Conservation (phyloP, 306 rosid genomes). For the Cucumis hystrix region DNA sequence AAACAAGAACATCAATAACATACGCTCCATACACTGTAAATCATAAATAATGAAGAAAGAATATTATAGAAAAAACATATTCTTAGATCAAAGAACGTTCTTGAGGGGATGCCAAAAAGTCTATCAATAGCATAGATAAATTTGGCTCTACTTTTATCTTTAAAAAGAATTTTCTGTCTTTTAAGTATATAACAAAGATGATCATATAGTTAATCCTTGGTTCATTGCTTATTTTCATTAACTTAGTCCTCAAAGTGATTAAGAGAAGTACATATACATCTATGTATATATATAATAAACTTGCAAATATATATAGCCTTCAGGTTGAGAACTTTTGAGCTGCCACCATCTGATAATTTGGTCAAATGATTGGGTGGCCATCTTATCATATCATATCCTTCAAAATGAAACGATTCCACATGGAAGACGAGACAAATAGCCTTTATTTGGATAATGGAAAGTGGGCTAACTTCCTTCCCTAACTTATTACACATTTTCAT, state of each 20-base stretch:
- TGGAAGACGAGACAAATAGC: background rate
- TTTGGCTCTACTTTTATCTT: too few species aligned
- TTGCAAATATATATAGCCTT: background rate
- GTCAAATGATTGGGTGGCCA: background rate
- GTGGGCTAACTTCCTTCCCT: background rate
- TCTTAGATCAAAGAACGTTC: too few species aligned
- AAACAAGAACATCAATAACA: too few species aligned
- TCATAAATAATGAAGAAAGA: too few species aligned
- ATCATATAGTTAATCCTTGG: background rate
- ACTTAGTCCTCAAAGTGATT: background rate
- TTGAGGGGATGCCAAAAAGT: too few species aligned
- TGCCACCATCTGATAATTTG: background rate
- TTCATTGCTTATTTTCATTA: background rate
- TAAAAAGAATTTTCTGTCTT: too few species aligned
- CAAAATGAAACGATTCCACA: background rate
- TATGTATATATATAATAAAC: background rate
- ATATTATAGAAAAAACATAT: too few species aligned
- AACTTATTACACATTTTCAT: too few species aligned
- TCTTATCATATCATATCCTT: background rate
- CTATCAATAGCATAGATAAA: too few species aligned
- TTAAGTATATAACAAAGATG: too few species aligned
- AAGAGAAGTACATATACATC: background rate
- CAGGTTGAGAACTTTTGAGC: background rate
- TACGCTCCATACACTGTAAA: too few species aligned
- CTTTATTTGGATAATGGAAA: background rate